A percentile compares a stretch with the other conserved stretches of the same genome.
Evolutionary conservation across 2,329 filamentous ascomycete species (phyloP).

Genomic region (Aspergillus aculeatinus): DNA sequence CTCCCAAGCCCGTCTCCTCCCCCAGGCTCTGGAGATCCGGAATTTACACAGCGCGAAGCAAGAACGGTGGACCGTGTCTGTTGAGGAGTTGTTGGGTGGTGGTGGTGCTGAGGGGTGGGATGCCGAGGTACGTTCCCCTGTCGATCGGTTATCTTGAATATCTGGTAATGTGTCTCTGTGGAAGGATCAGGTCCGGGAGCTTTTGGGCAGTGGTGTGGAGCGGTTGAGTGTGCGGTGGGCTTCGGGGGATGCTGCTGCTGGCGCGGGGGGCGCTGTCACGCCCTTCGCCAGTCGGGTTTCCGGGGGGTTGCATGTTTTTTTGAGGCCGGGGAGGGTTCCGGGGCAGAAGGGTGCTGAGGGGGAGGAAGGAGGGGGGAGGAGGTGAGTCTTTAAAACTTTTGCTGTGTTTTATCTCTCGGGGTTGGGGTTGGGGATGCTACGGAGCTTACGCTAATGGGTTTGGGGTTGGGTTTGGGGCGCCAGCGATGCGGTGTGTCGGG

Average conservation of each 20-base stretch:
- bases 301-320: conserved; percentile 79
- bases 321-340: conserved; percentile 49
- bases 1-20: conserved; percentile 58
- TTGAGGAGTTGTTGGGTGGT: conserved; percentile 45
- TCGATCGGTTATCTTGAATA: too few species aligned
- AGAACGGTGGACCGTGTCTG: conserved; percentile 68
- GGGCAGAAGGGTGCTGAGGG: background rate
- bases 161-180: too few species aligned
- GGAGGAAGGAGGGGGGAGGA: background rate
- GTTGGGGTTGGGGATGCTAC: background rate
- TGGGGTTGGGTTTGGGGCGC: background rate
- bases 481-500: conserved; percentile 51
- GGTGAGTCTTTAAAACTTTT: conserved; percentile 10
- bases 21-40: conserved; percentile 55
- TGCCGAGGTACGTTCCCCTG: conserved; percentile 28
- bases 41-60: conserved; percentile 70
- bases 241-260: conserved; percentile 58
- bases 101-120: conserved; percentile 57
- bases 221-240: conserved; percentile 48
- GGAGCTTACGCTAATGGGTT: background rate
- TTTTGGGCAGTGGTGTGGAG: background rate
- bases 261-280: conserved; percentile 55
- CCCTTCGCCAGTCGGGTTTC: conserved; percentile 74
- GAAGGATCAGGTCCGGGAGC: too few species aligned
- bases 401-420: background rate